phyloP scores from a whole-genome alignment of 2,329 filamentous ascomycete genomes.

The Cladophialophora psammophila region DNA sequence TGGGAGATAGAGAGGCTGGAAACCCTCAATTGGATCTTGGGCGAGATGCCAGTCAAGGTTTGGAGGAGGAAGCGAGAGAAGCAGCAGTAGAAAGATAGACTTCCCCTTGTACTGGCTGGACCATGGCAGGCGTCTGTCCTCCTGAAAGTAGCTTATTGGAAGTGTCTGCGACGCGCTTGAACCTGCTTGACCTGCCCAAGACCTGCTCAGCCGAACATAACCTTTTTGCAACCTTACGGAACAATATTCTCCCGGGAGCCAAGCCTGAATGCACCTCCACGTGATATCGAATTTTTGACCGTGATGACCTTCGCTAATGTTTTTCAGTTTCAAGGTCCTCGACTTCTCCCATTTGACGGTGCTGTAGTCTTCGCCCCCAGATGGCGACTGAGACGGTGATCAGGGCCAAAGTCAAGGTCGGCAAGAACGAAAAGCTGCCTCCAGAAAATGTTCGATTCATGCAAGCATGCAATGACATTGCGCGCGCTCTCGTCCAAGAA shows the following conservation, averaged over 20 bases:
- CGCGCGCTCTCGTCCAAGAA: constrained; percentile 91
- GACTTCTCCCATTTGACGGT: neutral
- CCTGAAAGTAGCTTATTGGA: neutral
- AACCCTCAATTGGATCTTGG: constrained; percentile 46
- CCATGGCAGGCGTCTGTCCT: neutral
- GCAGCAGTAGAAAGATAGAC: neutral
- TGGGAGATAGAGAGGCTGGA: constrained; percentile 44
- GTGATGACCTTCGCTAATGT: neutral
- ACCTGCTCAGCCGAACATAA: too few species aligned
- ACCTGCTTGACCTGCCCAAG: too few species aligned
- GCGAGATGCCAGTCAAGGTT: constrained; percentile 43
- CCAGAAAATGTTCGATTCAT: constrained; percentile 95
- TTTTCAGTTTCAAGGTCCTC: neutral
- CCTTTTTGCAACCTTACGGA: neutral
- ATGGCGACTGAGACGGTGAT: constrained; percentile 70
- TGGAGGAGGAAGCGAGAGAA: constrained; percentile 37
- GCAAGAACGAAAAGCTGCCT: constrained; percentile 77
- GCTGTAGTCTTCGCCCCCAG: neutral
- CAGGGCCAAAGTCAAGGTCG: constrained; percentile 55
- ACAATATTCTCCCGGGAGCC: neutral
- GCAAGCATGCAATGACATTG: constrained; percentile 93
- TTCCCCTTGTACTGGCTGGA: neutral
- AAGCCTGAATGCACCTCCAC: neutral
- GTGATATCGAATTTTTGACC: constrained; percentile 25
- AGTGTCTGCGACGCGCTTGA: neutral